Evolutionary conservation across 148 eudicot genomes (phyloP).

Genomic region (Mesembryanthemum crystallinum): DNA sequence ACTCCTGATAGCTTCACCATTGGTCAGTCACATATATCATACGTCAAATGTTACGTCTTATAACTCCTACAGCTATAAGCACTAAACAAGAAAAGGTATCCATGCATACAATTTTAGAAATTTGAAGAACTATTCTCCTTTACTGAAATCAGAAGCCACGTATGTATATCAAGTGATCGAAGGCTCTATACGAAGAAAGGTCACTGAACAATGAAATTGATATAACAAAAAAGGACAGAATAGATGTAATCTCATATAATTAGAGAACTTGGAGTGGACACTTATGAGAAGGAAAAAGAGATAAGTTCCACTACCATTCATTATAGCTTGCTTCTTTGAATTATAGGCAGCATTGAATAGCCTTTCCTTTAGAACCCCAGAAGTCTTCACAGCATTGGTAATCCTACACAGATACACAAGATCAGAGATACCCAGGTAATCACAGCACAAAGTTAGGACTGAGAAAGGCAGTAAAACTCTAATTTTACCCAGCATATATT

Average conservation of each 20-base stretch:
- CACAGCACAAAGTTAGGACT: background rate
- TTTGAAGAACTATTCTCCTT: background rate
- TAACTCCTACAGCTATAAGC: background rate
- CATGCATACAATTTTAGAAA: background rate
- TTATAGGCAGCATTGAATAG: constrained; percentile 86
- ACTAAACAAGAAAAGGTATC: background rate
- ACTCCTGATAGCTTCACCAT: background rate
- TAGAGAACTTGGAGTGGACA: background rate
- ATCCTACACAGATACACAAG: constrained; percentile 45
- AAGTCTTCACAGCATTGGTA: constrained; percentile 79
- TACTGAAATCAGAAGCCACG: background rate
- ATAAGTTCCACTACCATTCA: constrained; percentile 53
- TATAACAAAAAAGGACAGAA: background rate
- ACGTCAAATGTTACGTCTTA: background rate
- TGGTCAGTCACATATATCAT: background rate
- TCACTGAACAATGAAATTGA: background rate
- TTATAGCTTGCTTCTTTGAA: constrained; percentile 89
- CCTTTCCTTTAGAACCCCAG: constrained; percentile 72
- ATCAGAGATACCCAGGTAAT: constrained; percentile 20
- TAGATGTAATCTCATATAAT: background rate
- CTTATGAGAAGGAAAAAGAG: background rate
- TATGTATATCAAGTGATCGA: background rate
- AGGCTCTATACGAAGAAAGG: background rate
- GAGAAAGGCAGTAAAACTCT: constrained; percentile 8
- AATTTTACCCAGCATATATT: constrained; percentile 87